Evolutionary conservation across 306 rosid species (phyloP).

Genomic region (Cucurbita ficifolia): DNA sequence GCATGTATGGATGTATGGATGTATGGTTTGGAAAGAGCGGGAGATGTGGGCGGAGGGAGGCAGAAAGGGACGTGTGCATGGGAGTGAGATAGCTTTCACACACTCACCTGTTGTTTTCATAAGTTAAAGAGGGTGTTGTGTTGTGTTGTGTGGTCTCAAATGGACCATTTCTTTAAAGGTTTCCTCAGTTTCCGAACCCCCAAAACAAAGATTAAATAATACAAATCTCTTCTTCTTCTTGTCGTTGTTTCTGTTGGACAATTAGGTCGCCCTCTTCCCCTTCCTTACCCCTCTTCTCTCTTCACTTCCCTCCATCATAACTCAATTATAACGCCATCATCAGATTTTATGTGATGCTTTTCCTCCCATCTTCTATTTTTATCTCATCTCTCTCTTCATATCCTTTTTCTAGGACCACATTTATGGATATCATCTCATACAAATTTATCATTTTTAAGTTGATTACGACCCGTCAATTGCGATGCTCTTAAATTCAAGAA

Average conservation of each 20-base stretch:
- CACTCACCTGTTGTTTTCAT: constrained; percentile 67
- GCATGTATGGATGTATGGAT: background rate
- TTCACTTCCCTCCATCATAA: constrained; percentile 14
- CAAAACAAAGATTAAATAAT: no score
- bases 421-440: background rate
- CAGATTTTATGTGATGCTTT: background rate
- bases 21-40: constrained; percentile 23
- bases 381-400: background rate
- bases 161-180: background rate
- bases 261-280: constrained; percentile 8
- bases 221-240: no score
- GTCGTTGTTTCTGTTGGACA: constrained; percentile 16
- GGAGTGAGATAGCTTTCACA: constrained; percentile 94
- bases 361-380: background rate
- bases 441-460: background rate
- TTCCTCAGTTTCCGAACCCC: constrained; percentile 53
- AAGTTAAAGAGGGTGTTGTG: constrained; percentile 70
- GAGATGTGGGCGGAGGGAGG: constrained; percentile 99
- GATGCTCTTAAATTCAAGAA: no score
- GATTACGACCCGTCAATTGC: background rate
- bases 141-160: constrained; percentile 20
- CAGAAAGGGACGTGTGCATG: constrained; percentile 99
- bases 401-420: background rate
- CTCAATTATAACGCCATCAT: constrained; percentile 6
- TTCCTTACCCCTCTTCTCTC: background rate